These are phyloP conservation scores for Euphrasia arctica DNA, from an alignment of 305 asterid species.

Conservation along the genomic window DNA sequence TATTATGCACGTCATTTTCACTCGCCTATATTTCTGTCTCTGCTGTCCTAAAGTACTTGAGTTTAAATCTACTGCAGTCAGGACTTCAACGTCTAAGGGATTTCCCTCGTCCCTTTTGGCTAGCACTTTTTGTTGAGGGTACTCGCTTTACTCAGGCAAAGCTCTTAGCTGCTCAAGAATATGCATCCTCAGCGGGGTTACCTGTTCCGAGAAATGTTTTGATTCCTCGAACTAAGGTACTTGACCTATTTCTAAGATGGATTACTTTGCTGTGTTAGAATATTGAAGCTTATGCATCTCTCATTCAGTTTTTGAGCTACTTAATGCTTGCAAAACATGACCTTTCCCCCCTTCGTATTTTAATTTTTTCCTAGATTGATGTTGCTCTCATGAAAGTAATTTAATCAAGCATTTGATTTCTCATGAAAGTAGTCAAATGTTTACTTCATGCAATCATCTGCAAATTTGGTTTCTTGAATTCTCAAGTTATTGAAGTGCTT, in stretches of 20 bases:
- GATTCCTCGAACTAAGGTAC: conserved; percentile 98
- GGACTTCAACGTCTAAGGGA: conserved; percentile 77
- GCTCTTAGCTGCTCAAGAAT: conserved; percentile 97
- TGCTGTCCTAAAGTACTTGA: conserved; percentile 23
- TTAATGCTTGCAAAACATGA: too few species aligned
- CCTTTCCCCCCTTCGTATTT: not conserved
- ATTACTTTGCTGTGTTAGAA: conserved; percentile 4
- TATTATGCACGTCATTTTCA: not conserved
- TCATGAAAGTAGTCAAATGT: too few species aligned
- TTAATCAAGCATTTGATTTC: too few species aligned
- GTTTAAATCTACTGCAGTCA: conserved; percentile 51
- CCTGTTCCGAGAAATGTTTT: conserved; percentile 88
- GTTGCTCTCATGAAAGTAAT: too few species aligned
- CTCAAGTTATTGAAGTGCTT: conserved; percentile 7
- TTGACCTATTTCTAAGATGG: conserved; percentile 23
- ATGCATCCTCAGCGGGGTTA: conserved; percentile 77
- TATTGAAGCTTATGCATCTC: conserved; percentile 17
- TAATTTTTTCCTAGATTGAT: conserved; percentile 2
- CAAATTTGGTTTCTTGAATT: conserved; percentile 17
- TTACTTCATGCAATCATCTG: not conserved
- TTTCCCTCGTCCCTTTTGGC: conserved; percentile 95
- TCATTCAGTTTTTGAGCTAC: not conserved
- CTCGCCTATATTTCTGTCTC: conserved; percentile 17
- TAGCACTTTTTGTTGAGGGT: conserved; percentile 98
- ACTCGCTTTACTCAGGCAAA: conserved; percentile 97